Base-by-base conservation (phyloP, 371 early-diverging fungal species). In the Syncephalis plumigaleata region DNA sequence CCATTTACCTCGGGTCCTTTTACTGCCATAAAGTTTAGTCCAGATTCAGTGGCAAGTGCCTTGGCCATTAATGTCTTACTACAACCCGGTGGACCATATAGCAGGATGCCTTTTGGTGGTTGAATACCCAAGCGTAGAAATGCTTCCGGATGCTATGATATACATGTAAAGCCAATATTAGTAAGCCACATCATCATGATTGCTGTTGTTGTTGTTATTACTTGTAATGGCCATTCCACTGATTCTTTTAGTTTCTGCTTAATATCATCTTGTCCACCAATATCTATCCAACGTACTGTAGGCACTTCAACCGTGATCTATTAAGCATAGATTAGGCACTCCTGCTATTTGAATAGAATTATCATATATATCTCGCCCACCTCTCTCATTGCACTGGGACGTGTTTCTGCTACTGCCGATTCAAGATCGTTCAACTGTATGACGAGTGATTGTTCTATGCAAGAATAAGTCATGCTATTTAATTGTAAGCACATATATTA, bases 1-100 rank as follows among this genome's bases (percentile, higher is more conserved):
- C 21, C 7, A 15, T 18, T 46, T 68, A 77, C 75, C 74, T 97
- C 96, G 1, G 98, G 95, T 0, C 97, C 98, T 48, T 96, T 93
- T 9, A 98, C 88, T 1, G 95, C 94, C 48, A 96, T 77, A 61
- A 98, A 98, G 59, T 95, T 94, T n/a, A 96, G 64, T 0, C 88
- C 89, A 1, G 88, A 80, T 60, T 96, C 95, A 0, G 97, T 96
- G 0, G 98, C 97, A 11, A 97, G 64, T 1, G 98, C 97, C 61
- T 95, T 95, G 13, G 98, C 98, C 75, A 94, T 81, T 37, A 97
- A 66, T 0, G 98, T 98, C 60, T 98, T 98, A 63, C 87, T 84
- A 65, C 97, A 95, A 18, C 97, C 98, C 2, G 98, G 97, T 2
- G 98, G 98, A 1, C 98, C 98, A 57, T 96, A 98, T 13, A 98